Conservation (phyloP, 2,329 filamentous ascomycete genomes). For the Neoscytalidium dimidiatum region DNA sequence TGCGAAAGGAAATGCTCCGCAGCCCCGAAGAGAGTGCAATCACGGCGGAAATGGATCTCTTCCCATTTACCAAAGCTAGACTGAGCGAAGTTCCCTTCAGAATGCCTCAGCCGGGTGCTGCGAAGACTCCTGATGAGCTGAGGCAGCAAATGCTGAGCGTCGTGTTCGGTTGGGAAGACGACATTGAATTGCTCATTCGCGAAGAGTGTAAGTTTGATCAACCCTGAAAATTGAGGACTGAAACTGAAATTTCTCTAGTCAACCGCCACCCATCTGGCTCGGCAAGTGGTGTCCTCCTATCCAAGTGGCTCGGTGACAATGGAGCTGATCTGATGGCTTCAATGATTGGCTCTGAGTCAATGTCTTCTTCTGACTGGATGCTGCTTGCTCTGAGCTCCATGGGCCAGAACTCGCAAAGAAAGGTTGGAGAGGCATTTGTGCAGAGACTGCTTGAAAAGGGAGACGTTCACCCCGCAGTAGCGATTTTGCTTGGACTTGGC, state of each 20-base stretch:
- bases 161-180: constrained; percentile 92
- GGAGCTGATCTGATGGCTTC: constrained; percentile 79
- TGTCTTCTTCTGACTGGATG: constrained; percentile 97
- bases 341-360: constrained; percentile 74
- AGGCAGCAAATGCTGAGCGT: constrained; percentile 88
- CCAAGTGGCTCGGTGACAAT: constrained; percentile 90
- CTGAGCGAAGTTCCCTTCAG: constrained; percentile 82
- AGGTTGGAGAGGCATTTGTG: constrained; percentile 86
- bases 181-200: constrained; percentile 76
- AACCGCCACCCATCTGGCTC: constrained; percentile 72
- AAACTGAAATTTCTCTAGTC: constrained; percentile 49
- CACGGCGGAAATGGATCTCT: constrained; percentile 67
- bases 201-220: constrained; percentile 65
- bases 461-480: constrained; percentile 88
- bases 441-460: constrained; percentile 86
- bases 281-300: constrained; percentile 75
- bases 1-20: constrained; percentile 77
- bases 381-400: constrained; percentile 87
- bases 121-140: constrained; percentile 66
- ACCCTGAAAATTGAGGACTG: neutral
- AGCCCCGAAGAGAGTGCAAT: constrained; percentile 72
- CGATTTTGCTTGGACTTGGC: constrained; percentile 88
- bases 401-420: constrained; percentile 75
- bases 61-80: constrained; percentile 80
- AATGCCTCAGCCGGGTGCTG: constrained; percentile 58